Conservation (phyloP, 306 rosid species). For the Datisca glomerata region DNA sequence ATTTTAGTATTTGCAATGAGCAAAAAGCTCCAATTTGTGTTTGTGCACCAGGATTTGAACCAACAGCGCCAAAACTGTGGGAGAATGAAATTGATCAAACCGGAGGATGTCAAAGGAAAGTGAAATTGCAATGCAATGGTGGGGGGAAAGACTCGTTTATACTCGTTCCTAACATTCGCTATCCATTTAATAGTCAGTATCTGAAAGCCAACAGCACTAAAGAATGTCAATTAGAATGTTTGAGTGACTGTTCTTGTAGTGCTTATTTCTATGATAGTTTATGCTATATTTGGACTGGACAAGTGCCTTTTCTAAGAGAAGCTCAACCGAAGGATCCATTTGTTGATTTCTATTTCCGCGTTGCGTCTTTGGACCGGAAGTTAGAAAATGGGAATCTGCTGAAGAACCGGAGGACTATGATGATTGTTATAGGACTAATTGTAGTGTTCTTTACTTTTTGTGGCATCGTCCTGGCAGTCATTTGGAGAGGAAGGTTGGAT, state of each 20-base stretch:
- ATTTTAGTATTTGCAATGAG: constrained; percentile 12
- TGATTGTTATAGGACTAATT: not conserved
- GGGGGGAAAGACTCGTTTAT: constrained; percentile 7
- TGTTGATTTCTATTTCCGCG: constrained; percentile 7
- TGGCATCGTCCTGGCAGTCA: not conserved
- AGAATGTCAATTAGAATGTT: constrained; percentile 14
- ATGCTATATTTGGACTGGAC: constrained; percentile 14
- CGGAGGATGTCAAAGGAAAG: constrained; percentile 16
- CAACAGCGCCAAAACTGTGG: too few species aligned
- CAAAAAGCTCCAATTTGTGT: constrained; percentile 3
- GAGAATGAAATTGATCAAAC: too few species aligned
- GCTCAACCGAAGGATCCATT: not conserved
- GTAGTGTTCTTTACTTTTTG: not conserved
- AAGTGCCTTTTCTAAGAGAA: not conserved
- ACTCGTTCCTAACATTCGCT: not conserved
- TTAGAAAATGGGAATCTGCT: not conserved
- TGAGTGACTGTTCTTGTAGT: constrained; percentile 14
- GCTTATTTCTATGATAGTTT: constrained; percentile 10
- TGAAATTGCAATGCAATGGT: constrained; percentile 1
- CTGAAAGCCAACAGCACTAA: not conserved
- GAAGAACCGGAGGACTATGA: not conserved
- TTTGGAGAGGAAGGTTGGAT: not conserved
- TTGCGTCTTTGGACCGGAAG: not conserved
- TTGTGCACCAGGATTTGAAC: constrained; percentile 15
- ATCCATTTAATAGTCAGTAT: constrained; percentile 2